Conservation (phyloP, 176 grass and related monocot species). For the Eleusine indica region DNA sequence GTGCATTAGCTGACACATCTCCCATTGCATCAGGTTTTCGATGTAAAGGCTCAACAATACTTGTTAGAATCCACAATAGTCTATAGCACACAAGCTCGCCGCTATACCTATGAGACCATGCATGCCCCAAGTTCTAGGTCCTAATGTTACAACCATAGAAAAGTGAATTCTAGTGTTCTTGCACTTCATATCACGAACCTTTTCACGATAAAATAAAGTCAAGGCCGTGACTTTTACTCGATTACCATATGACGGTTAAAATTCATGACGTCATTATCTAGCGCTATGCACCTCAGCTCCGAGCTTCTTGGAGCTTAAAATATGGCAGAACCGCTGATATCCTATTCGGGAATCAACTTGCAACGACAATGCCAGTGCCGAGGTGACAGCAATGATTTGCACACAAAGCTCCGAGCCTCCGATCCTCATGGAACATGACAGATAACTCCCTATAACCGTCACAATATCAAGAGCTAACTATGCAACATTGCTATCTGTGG, state of each 20-base stretch:
- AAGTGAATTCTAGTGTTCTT: too few relatives aligned
- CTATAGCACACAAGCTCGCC: too few relatives aligned
- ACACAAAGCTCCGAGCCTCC: not conserved
- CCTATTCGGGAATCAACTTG: not conserved
- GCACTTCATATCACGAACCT: too few relatives aligned
- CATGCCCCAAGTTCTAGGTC: too few relatives aligned
- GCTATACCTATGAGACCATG: too few relatives aligned
- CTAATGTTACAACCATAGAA: too few relatives aligned
- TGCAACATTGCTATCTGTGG: not conserved
- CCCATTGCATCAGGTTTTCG: too few relatives aligned
- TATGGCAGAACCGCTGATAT: not conserved
- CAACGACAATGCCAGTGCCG: not conserved
- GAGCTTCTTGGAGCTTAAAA: not conserved
- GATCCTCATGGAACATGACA: slow-evolving; percentile 16
- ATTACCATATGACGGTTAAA: not conserved
- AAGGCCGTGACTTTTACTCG: not conserved
- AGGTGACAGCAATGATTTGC: slow-evolving; percentile 28
- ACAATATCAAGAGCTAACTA: not conserved
- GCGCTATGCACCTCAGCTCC: too few relatives aligned
- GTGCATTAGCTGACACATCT: too few relatives aligned
- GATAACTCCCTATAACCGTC: slow-evolving; percentile 24
- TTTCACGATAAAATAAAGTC: not conserved
- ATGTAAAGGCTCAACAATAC: too few relatives aligned
- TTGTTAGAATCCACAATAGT: too few relatives aligned
- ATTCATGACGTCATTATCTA: too few relatives aligned